Percentiles rank a stretch among this genome's conserved stretches.
phyloP scores from a whole-genome alignment of 495 filamentous ascomycete genomes.

The Annulohypoxylon bovei region DNA sequence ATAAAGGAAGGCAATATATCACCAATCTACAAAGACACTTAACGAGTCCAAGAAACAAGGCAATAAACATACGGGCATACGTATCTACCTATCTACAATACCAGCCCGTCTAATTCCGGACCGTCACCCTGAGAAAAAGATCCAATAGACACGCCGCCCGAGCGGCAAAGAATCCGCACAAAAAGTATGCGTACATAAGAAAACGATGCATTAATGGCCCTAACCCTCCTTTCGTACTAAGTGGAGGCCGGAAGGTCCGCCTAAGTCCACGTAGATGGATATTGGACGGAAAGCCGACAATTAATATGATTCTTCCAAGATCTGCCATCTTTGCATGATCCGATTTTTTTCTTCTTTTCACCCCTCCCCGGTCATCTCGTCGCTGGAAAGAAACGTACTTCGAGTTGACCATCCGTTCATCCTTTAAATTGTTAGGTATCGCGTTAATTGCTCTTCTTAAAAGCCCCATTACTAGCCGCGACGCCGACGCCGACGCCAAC shows the following conservation, averaged over 20 bases:
- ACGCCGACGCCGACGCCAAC: conserved; percentile 60
- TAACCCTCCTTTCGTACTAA: not conserved
- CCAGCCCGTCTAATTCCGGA: conserved; percentile 19
- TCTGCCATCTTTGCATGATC: conserved; percentile 15
- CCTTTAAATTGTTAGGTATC: not conserved
- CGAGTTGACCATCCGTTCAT: conserved; percentile 1
- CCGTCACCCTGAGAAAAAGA: conserved; percentile 26
- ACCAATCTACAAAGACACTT: not conserved
- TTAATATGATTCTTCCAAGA: conserved; percentile 33
- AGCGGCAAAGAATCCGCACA: conserved; percentile 21
- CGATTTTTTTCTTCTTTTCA: not conserved
- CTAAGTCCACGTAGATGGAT: conserved; percentile 15
- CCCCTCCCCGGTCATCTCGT: not conserved
- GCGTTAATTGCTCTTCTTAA: conserved; percentile 7
- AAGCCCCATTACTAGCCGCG: conserved; percentile 17
- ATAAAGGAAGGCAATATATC: not conserved
- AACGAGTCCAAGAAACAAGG: not conserved
- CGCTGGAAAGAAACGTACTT: not conserved
- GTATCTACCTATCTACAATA: conserved; percentile 43
- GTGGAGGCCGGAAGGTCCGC: conserved; percentile 17
- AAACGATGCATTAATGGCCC: conserved; percentile 36
- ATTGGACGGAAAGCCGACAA: conserved; percentile 26
- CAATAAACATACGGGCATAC: conserved; percentile 30
- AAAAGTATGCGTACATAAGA: conserved; percentile 32
- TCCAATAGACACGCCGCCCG: conserved; percentile 20